Evolutionary conservation across 2,329 filamentous ascomycete genomes (phyloP).

Genomic region (Elsinoe necatrix): DNA sequence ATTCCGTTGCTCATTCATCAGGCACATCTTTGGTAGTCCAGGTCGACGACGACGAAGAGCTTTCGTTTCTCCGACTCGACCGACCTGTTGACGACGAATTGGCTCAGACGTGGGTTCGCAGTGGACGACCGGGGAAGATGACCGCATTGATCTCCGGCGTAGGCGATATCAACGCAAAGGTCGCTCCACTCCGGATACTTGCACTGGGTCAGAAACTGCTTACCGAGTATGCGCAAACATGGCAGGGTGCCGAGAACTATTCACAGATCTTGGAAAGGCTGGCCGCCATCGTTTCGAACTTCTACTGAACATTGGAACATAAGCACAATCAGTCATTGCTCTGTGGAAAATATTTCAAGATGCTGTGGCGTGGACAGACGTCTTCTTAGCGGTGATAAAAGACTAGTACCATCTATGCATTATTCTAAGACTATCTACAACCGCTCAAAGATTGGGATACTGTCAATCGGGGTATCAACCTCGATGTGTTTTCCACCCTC

Average conservation of each 20-base stretch:
- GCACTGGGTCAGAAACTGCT: not conserved
- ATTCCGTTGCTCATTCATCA: not conserved
- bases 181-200: not conserved
- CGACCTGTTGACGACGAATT: not conserved
- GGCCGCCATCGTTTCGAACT: not conserved
- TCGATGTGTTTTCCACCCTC: slow-evolving; percentile 36
- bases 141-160: not conserved
- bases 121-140: not conserved
- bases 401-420: too few relatives aligned
- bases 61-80: not conserved
- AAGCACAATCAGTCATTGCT: too few relatives aligned
- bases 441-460: slow-evolving; percentile 41
- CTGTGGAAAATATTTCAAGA: too few relatives aligned
- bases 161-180: not conserved
- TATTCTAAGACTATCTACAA: not conserved
- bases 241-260: not conserved
- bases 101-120: not conserved
- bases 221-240: not conserved
- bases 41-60: not conserved
- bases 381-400: too few relatives aligned
- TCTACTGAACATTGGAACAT: not conserved
- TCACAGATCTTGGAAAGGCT: not conserved
- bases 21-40: not conserved
- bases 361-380: too few relatives aligned
- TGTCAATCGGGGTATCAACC: slow-evolving; percentile 38